Base-by-base conservation (phyloP, 2,329 filamentous ascomycete species). In the Trichoderma atroviride region DNA sequence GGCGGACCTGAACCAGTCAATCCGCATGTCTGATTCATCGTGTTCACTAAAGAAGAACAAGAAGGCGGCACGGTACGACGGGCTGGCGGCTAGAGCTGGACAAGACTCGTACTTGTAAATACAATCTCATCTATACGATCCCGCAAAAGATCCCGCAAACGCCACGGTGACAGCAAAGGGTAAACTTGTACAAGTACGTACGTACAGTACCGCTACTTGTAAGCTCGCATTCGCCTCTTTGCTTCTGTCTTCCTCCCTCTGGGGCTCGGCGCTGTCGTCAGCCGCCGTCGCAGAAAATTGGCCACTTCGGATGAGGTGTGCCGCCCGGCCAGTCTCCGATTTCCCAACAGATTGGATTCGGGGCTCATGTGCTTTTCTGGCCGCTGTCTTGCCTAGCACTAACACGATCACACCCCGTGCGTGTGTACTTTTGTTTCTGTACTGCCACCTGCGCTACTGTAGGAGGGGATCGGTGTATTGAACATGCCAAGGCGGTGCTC, bases 201-300 rank as follows among this genome's bases (percentile, higher is more conserved):
- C 35, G 22, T n/a, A n/a, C n/a, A 63, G 14, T 19, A 19, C 7
- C 19, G 40, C 40, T 43, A 19, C 40, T n/a, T 19, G 40, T 43
- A 47, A 33, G 52, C 40, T 55, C 50, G 62, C 62, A 24, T 50
- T 50, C 47, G 55, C 27, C 29, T 57, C 27, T 57, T 33, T 33
- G 13, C 11, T 9, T 11, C 9, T 33, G 16, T 56, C 19, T n/a
- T 7, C 19, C 40, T 55, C 55, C 14, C 33, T 67, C 59, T 56
- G 59, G 27, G 66, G 66, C 66, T 63, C 60, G 59, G 60, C 67
- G 67, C n/a, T 58, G 67, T 64, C 67, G 60, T 58, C 67, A 64
- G 57, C 65, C 31, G 64, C 13, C 19, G 40, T 67, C 29, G n/a
- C 35, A 53, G 60, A 52, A 40, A 52, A 16, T 64, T 69, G 67